Evolutionary conservation across 2,329 filamentous ascomycete species (phyloP).

Genomic region (Mollisia scopiformis): DNA sequence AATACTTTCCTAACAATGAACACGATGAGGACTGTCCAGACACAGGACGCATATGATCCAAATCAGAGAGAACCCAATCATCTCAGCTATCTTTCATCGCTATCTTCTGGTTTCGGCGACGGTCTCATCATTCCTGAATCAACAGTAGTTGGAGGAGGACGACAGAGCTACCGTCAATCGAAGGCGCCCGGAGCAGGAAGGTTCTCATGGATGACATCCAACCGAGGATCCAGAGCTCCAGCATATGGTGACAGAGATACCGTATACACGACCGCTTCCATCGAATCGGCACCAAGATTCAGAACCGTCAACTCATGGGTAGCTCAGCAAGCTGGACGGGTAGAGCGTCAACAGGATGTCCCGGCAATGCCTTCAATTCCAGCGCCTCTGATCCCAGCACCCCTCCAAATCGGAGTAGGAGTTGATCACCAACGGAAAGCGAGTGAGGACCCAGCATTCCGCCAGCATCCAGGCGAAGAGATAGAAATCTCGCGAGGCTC

Average conservation of each 20-base stretch:
- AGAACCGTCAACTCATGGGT: slow-evolving; percentile 66
- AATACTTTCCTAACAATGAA: slow-evolving; percentile 13
- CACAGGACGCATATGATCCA: slow-evolving; percentile 27
- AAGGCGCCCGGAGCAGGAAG: slow-evolving; percentile 20
- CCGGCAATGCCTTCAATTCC: slow-evolving; percentile 34
- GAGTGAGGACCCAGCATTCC: slow-evolving; percentile 35
- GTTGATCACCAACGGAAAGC: slow-evolving; percentile 28
- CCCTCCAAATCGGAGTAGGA: neutral
- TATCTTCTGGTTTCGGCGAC: slow-evolving; percentile 68
- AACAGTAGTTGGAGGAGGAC: slow-evolving; percentile 14
- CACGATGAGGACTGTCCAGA: slow-evolving; percentile 17
- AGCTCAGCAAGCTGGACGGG: slow-evolving; percentile 60
- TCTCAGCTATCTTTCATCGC: slow-evolving; percentile 54
- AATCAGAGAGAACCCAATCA: slow-evolving; percentile 28
- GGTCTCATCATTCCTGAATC: slow-evolving; percentile 53
- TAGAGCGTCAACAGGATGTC: slow-evolving; percentile 49
- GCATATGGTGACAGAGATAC: slow-evolving; percentile 33
- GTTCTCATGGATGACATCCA: slow-evolving; percentile 35
- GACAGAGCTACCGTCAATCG: slow-evolving; percentile 26
- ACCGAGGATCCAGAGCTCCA: slow-evolving; percentile 14
- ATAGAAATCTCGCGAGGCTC: slow-evolving; percentile 30
- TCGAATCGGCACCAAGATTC: slow-evolving; percentile 51
- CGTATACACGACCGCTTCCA: slow-evolving; percentile 34
- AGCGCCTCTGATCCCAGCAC: slow-evolving; percentile 15
- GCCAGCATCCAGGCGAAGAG: slow-evolving; percentile 36